Conservation (phyloP, 228 moss, liverwort and hornwort genomes). For the Sphagnum fallax region DNA sequence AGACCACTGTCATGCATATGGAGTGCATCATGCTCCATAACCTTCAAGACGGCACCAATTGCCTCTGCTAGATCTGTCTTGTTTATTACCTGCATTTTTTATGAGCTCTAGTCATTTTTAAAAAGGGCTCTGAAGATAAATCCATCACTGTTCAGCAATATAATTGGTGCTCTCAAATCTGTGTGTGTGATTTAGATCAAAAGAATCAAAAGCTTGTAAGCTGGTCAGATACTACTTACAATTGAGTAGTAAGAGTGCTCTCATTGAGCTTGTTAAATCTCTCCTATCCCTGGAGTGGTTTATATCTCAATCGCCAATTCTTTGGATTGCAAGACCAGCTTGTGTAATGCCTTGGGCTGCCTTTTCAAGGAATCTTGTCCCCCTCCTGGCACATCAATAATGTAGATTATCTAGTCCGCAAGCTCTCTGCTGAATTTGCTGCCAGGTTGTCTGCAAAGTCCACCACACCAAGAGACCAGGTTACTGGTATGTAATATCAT, state of each 20-base stretch:
- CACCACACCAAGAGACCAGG: neutral
- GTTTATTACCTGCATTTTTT: constrained; percentile 70
- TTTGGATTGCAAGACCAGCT: constrained; percentile 55
- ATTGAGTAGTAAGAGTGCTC: too few relatives aligned
- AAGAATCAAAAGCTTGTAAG: too few relatives aligned
- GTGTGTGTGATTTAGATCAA: too few relatives aligned
- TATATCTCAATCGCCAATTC: too few relatives aligned
- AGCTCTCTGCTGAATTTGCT: constrained; percentile 94
- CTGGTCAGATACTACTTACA: too few relatives aligned
- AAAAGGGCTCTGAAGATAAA: too few relatives aligned
- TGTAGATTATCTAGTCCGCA: constrained; percentile 98
- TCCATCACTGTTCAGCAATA: too few relatives aligned
- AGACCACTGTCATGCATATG: constrained; percentile 97
- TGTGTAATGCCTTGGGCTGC: constrained; percentile 91
- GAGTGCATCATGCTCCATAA: constrained; percentile 88
- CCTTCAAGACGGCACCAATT: constrained; percentile 88
- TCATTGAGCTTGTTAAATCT: too few relatives aligned
- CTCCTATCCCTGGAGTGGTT: too few relatives aligned
- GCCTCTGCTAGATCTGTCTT: constrained; percentile 95
- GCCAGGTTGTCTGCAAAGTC: constrained; percentile 68
- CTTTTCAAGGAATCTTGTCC: constrained; percentile 96
- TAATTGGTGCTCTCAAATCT: too few relatives aligned
- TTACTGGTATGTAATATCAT: too few relatives aligned
- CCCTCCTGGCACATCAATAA: constrained; percentile 94
- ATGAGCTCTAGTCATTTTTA: too few relatives aligned